Evolutionary conservation across 495 filamentous ascomycete genomes (phyloP), one percentile per base, ranked within the genome.

Genomic region (Gamarada debralockiae): DNA sequence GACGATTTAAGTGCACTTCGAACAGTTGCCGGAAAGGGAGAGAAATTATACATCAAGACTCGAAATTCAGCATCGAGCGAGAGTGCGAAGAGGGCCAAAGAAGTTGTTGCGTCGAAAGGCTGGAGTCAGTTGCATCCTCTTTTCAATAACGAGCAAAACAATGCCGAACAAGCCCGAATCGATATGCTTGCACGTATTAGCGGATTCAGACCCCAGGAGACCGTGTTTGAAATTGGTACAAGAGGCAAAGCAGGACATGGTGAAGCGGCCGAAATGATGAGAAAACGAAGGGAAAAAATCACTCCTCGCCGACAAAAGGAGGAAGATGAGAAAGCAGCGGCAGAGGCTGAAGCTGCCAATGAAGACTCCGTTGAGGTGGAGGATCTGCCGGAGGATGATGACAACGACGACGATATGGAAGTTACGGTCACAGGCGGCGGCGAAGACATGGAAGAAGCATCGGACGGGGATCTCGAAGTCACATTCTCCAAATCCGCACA

Each of bases 221-320:
- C 93, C 0, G 84, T 99, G 20, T 97, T 99, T 61, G 93, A 99
- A 65, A 83, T 95, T 55, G 86, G 90, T 2, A 83, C 85, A 50
- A 75, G 81, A 52, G 81, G 86, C 14, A 79, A 76, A 53, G 68
- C 69, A 3, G 76, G 77, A 21, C 75, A 78, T 40, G 78, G 71
- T 50, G 89, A 87, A 61, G 80, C 90, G 9, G 87, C 87, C 8
- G 87, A 95, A 40, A 75, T 95, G 20, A 89, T 96, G 75, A 84
- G 85, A 50, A 76, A 72, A 14, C 69, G 83, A 42, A 72, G 86
- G 66, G 67, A 80, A 72, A 74, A 82, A 74, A 76, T 88, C 59
- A 71, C 67, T 13, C 74, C 67, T n/a, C 65, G 72, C 3, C 36
- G 50, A 29, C 72, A 64, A 36, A 55, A 63, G 15, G 50, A 63